Conservation (phyloP, 148 eudicot species). For the Chenopodium suecicum region DNA sequence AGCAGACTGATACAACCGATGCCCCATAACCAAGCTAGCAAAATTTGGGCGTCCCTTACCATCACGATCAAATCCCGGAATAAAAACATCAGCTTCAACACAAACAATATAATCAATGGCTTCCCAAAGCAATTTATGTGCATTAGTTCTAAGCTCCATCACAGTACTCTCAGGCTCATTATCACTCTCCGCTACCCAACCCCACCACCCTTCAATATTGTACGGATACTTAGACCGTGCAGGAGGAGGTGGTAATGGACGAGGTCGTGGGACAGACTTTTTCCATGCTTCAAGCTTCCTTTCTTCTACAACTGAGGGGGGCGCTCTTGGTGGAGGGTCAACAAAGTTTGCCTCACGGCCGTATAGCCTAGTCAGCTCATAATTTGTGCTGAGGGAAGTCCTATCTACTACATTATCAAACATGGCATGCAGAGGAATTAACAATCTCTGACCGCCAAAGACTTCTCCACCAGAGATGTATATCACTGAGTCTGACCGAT, state of each 20-base stretch:
- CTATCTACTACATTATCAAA: conserved; percentile 88
- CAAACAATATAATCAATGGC: conserved; percentile 77
- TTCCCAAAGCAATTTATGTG: conserved; percentile 92
- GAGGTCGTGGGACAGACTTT: conserved; percentile 75
- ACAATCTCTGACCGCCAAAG: conserved; percentile 85
- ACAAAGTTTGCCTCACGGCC: conserved; percentile 70
- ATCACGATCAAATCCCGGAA: conserved; percentile 88
- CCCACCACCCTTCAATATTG: conserved; percentile 99
- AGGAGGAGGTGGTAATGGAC: conserved; percentile 93
- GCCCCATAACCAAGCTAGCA: conserved; percentile 91
- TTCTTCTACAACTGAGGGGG: conserved; percentile 45
- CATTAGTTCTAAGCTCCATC: conserved; percentile 83
- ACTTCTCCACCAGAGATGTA: conserved; percentile 92
- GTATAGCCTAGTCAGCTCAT: conserved; percentile 62
- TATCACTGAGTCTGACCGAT: conserved; percentile 73
- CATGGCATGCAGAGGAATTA: conserved; percentile 88
- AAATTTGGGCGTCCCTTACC: conserved; percentile 86
- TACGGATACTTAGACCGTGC: conserved; percentile 66
- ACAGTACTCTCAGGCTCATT: conserved; percentile 94
- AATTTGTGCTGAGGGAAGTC: conserved; percentile 60
- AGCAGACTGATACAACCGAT: conserved; percentile 73
- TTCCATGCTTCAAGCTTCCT: conserved; percentile 56
- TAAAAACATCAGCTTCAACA: conserved; percentile 79
- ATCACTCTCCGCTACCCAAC: conserved; percentile 98
- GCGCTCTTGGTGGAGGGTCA: conserved; percentile 39